phyloP scores from a whole-genome alignment of 2,329 filamentous ascomycete genomes.

The Davidsoniella eucalypti region DNA sequence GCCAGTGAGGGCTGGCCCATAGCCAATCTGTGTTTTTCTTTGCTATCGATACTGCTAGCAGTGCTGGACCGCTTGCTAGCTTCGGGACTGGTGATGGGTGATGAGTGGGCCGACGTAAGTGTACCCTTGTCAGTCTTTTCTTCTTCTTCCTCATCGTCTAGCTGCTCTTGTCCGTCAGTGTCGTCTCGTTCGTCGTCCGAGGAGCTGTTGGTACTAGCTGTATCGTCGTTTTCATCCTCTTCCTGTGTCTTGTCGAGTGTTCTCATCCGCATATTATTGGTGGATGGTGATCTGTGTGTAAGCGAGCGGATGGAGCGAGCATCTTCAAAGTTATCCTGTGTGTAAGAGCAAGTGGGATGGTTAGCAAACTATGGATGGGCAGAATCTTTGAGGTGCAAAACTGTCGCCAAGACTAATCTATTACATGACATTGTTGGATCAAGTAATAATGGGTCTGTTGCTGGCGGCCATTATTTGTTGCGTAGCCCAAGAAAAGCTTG shows the following conservation, averaged over 20 bases:
- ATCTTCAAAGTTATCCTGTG: slow-evolving; percentile 68
- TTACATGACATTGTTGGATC: too few species aligned
- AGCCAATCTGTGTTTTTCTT: slow-evolving; percentile 10
- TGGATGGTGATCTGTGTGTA: slow-evolving; percentile 27
- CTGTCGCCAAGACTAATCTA: too few species aligned
- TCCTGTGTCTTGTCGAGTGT: slow-evolving; percentile 13
- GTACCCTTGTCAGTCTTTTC: slow-evolving; percentile 12
- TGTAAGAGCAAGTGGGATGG: neutral
- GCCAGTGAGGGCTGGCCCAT: slow-evolving; percentile 11
- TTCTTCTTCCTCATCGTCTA: slow-evolving; percentile 9
- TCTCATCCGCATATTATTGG: neutral
- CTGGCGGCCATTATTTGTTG: too few species aligned
- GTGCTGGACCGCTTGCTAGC: slow-evolving; percentile 12
- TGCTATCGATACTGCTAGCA: slow-evolving; percentile 12
- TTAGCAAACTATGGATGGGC: too few species aligned
- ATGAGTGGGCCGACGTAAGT: slow-evolving; percentile 10
- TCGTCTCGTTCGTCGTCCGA: slow-evolving; percentile 6
- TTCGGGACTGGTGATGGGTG: slow-evolving; percentile 9
- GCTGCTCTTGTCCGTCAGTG: neutral
- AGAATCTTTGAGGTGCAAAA: too few species aligned
- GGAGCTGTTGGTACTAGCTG: slow-evolving; percentile 1
- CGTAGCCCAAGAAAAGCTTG: too few species aligned
- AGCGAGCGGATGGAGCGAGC: slow-evolving; percentile 48
- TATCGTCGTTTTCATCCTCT: slow-evolving; percentile 17
- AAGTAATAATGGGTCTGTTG: too few species aligned